A percentile compares a stretch with the other conserved stretches of the same genome.
Evolutionary conservation across 768 basidiomycete species (phyloP).

Genomic region (Harrya chromipes): DNA sequence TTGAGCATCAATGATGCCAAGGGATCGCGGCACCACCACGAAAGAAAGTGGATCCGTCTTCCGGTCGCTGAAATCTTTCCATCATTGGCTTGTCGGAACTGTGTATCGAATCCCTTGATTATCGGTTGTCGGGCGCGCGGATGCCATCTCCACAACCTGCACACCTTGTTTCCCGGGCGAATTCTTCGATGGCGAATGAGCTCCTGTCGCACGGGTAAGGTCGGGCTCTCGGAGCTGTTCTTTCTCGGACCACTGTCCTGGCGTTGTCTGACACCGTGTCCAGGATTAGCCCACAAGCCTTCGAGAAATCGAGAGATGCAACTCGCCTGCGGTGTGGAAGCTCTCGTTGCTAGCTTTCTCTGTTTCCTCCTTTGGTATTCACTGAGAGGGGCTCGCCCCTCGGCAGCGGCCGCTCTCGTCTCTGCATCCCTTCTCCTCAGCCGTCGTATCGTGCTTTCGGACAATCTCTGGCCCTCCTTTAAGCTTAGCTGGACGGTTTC

Average conservation of each 20-base stretch:
- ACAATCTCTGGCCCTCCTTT: constrained; percentile 22
- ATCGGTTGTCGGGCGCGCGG: background rate
- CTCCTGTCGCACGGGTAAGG: background rate
- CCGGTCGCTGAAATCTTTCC: no score
- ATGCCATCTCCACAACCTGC: background rate
- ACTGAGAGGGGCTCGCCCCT: constrained; percentile 22
- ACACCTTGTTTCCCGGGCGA: background rate
- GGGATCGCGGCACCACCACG: background rate
- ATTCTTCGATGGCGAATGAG: background rate
- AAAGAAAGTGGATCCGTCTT: background rate
- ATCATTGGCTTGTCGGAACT: background rate
- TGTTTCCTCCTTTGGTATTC: constrained; percentile 22
- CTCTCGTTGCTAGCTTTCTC: constrained; percentile 10
- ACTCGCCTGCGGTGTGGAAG: constrained; percentile 12
- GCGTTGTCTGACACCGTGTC: background rate
- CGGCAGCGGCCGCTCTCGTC: constrained; percentile 16
- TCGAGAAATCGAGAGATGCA: background rate
- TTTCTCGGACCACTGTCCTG: background rate
- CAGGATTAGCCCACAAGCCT: background rate
- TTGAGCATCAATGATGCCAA: background rate
- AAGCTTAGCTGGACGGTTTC: constrained; percentile 20
- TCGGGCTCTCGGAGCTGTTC: background rate
- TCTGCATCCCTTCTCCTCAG: constrained; percentile 24
- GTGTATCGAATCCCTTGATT: background rate
- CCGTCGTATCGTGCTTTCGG: constrained; percentile 25